Evolutionary conservation across 2,329 filamentous ascomycete genomes (phyloP), one percentile per base, ranked within the genome.

Genomic region (Monilinia laxa): DNA sequence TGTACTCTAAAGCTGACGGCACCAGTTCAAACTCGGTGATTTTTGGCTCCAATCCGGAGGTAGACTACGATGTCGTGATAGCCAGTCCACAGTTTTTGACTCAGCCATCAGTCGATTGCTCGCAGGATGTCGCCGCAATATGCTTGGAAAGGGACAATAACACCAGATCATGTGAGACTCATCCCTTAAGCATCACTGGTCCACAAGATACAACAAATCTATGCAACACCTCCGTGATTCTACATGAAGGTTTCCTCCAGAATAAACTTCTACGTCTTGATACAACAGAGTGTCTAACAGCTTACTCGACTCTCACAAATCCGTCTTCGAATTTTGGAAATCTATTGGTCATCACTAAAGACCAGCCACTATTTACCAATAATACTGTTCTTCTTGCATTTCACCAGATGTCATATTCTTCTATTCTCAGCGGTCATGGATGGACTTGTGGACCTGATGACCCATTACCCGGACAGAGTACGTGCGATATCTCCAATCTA

Each of bases 361-460:
- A 65, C 12, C 59, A 70, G 35, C 67, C 68, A 16, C 42, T 63
- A 16, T 62, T 52, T 6, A 40, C 68, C 0, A 70, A 68, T 12
- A 67, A 47, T 40, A 71, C 67, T 7, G 59, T 72, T 12, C 51
- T 72, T 12, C 38, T 70, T 38, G 63, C 70, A 10, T 72, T 73
- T 23, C 67, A 58, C 40, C 71, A 69, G 47, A 60, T 69, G 35
- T 25, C 38, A 31, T 72, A 68, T 38, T 60, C 71, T 2, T 70
- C 72, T 1, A 70, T 71, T 16, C 71, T 66, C 54, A 72, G 68
- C n/a, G 70, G 62, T 1, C 68, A 70, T 47, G 69, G 68, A 31
- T 73, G 72, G 72, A 68, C 72, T 12, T 73, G 72, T 52, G 67
- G 65, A 31, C 64, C 70, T 0, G 49, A 69, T 5, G 63, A 71